Evolutionary conservation across 2,329 filamentous ascomycete genomes (phyloP).

Genomic region (Chaetomium sp.): DNA sequence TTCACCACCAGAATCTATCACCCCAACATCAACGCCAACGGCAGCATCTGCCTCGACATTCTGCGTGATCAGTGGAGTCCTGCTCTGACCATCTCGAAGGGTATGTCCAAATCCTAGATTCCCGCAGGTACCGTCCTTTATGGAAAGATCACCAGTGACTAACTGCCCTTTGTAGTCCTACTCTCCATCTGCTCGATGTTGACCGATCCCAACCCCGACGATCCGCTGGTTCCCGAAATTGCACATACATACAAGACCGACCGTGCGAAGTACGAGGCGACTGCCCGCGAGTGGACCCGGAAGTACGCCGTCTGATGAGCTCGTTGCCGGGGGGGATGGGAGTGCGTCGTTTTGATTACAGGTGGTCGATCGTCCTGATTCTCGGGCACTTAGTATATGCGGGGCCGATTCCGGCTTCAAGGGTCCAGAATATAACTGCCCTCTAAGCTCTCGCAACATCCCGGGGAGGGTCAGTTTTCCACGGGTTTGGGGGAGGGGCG

Average conservation of each 20-base stretch:
- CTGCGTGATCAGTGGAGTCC: slow-evolving; percentile 99
- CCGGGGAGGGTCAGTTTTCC: background rate
- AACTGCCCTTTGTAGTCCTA: slow-evolving; percentile 56
- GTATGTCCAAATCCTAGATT: slow-evolving; percentile 43
- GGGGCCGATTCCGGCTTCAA: background rate
- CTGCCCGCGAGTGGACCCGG: slow-evolving; percentile 94
- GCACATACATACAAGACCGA: slow-evolving; percentile 99
- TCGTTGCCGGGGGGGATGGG: background rate
- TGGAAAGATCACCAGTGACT: background rate
- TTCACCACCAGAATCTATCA: slow-evolving; percentile 99
- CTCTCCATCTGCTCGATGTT: slow-evolving; percentile 99
- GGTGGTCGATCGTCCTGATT: slow-evolving; percentile 6
- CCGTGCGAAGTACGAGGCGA: slow-evolving; percentile 89
- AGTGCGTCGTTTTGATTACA: slow-evolving; percentile 1
- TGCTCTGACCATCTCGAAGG: slow-evolving; percentile 96
- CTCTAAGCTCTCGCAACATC: background rate
- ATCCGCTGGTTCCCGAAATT: slow-evolving; percentile 97
- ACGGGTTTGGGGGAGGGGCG: background rate
- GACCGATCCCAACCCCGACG: slow-evolving; percentile 98
- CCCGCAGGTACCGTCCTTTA: background rate
- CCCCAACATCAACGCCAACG: slow-evolving; percentile 99
- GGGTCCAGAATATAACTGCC: too few relatives aligned
- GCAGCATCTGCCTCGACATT: slow-evolving; percentile 98
- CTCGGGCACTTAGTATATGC: slow-evolving; percentile 1
- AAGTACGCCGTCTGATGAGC: slow-evolving; percentile 84